Evolutionary conservation across 176 grass and related monocot genomes (phyloP), one percentile per base, ranked within the genome.

Genomic region (Triticum timopheevii): DNA sequence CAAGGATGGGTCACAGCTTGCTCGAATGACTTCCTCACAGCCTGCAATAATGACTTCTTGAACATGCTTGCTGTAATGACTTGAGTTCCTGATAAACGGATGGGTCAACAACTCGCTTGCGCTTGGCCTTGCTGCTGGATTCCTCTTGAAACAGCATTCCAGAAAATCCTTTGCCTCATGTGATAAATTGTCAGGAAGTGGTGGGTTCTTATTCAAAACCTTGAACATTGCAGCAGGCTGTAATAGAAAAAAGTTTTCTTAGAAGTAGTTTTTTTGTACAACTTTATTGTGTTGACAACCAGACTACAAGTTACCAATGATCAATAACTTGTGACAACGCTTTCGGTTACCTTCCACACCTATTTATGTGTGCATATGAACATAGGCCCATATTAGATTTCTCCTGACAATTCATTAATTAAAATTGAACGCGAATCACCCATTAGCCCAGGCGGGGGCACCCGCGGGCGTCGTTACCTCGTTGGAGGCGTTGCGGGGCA

Each of bases 161-260:
- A 98, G 82, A 69, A 98, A 98, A 39, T 96, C 87, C 82, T 94
- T 96, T 27, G 90, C 94, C 80, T 94, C 97, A 2, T 74, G 38
- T 30, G 97, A 96, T 80, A 96, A 89, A 44, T 83, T 88, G 0
- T 94, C 90, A 42, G 94, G 97, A 83, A 98, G 82, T 13, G 86
- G 78, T 27, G 92, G 94, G 61, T 93, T 86, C 66, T 91, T 91
- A 82, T 90, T 75, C 86, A 98, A 87, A 34, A 98, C 89, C 50
- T 88, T 98, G 88, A 98, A 98, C 92, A 96, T 91, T 30, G 94
- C 97, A 33, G 92, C 88, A 39, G 88, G 75, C 93, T 98, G 90
- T 67, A 63, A 24, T 39, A 69, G 6, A 80, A 22, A 62, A 85
- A 86, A 68, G 59, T 15, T 66, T 65, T 35, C 10, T 73, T 79